Evolutionary conservation across 768 basidiomycete species (phyloP), one percentile per base, ranked within the genome.

Genomic region (Trametes meyenii): DNA sequence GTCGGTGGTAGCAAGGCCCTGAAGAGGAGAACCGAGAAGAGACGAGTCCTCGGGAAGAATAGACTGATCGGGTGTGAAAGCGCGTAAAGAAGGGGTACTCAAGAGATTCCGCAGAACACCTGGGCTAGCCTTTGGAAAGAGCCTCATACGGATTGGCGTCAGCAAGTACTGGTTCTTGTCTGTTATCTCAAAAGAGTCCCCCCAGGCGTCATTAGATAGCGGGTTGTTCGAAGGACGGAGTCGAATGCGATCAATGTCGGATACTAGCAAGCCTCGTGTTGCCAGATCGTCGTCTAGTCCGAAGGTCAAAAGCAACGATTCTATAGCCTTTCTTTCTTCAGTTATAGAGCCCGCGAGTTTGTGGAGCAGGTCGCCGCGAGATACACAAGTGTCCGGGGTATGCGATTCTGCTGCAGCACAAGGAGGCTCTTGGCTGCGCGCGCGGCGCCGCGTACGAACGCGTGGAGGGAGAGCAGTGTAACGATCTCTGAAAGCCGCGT

Each of bases 81-180:
- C 46, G 12, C 64, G 61, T 24, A 58, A 21, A n/a, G 65, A 54
- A 23, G 64, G 65, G 5, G 65, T 62, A 5, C 24, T 49, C 23
- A 66, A 35, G 13, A 62, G 29, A 10, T 29, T 57, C 33, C 49
- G 40, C 26, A 66, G 54, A 5, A 60, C 52, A 12, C 57, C 49
- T 4, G 61, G 54, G 44, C 65, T 62, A 35, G 53, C 60, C 39
- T 48, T 60, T 0, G 65, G 65, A 36, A 66, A 66, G 13, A 62
- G 24, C 21, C 33, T 59, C 43, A 10, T 59, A 3, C 65, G 61
- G 16, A 66, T 39, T 2, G 65, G 65, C 2, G 65, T 66, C 14
- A 54, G 35, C 26, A 66, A 16, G 39, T 62, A 62, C 10, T 62
- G 54, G n/a, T 62, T 40, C 52, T 66, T 62, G 35, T 55, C 38